Evolutionary conservation across 2,329 filamentous ascomycete species (phyloP), one percentile per base, ranked within the genome.

Genomic region (Microsporum canis): DNA sequence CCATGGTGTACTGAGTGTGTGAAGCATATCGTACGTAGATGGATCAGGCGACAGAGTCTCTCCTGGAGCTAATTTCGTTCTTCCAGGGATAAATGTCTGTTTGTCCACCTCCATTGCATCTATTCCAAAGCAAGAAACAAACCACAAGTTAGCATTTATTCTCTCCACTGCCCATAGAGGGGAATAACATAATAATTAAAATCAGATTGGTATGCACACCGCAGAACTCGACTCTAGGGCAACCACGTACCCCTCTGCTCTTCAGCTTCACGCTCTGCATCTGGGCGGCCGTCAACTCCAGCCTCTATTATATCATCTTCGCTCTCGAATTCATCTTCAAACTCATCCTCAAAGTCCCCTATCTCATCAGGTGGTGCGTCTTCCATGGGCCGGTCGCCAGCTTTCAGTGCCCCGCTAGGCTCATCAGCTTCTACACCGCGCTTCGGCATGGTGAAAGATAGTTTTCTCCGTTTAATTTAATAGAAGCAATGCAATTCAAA

Each of bases 21-120:
- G 94, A 63, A 99, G 84, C 91, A 99, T 95, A 73, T 96, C 88
- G 78, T 99, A 99, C 4, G 92, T 92, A n/a, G 88, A 89, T 62
- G 89, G 81, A 75, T 99, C 94, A 12, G 94, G 92, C 2, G 91
- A 85, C 61, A 99, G 82, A 3, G 90, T 91, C 79, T 97, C 91
- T 68, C 91, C 92, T 10, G 90, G 86, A 65, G 90, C 89, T 65
- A 97, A 83, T 78, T 94, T 92, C 74, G 91, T 90, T 70, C 94
- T 85, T 65, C 94, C 94, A 66, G 95, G 91, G 69, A 99, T 96
- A 76, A 97, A 99, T 45, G 91, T 95, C 73, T 88, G 87, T 71
- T 92, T 88, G 76, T 97, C 92, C 59, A 96, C 84, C 49, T 96
- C 89, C 91, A 96, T 97, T 57, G 86, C 88, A 69, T 86, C 86